Evolutionary conservation across 768 basidiomycete species (phyloP), one percentile per base, ranked within the genome.

Genomic region (Tylopilus vinaceipallidus): DNA sequence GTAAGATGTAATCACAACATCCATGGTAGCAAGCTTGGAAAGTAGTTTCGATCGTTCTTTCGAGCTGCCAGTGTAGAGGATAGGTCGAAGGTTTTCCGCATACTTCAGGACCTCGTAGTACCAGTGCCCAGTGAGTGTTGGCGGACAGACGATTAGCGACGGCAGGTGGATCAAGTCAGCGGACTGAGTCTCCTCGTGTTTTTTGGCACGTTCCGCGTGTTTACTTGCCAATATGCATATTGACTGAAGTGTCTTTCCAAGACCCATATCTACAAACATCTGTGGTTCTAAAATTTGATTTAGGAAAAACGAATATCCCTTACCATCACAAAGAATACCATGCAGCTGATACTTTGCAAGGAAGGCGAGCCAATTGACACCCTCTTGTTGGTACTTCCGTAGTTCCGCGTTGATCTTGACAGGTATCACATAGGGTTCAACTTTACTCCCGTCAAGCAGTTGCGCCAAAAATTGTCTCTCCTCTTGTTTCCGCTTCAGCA

Each of bases 331-430:
- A 24, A 99, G 83, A 59, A 98, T 91, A 13, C 97, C 97, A 64
- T 99, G 97, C 3, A 99, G 71, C 61, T 98, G 97, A 66, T 97
- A 99, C 66, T 97, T 98, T 17, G 93, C 91, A 32, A 99, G 76
- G 75, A 99, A 99, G 2, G 97, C 97, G 16, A 99, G 76, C 97
- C 97, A 99, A 65, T 92, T 98, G 56, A 99, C 91, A 29, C 97
- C 97, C 48, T 99, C 97, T 71, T 92, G 91, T 69, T 99, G 97
- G 66, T 99, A 99, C 65, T 94, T 92, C 51, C 97, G 87, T 41
- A 99, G 75, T 57, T 98, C 92, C 27, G 95, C 94, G 49, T 95
- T 91, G 75, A 99, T 90, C 23, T 74, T 71, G 47, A 94, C 83
- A 0, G 97, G 93, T 2, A 99, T 81, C 35, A 72, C 70, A 65